Base-by-base conservation (phyloP, 2,329 filamentous ascomycete species). In the Ophiostoma novo-ulmi region DNA sequence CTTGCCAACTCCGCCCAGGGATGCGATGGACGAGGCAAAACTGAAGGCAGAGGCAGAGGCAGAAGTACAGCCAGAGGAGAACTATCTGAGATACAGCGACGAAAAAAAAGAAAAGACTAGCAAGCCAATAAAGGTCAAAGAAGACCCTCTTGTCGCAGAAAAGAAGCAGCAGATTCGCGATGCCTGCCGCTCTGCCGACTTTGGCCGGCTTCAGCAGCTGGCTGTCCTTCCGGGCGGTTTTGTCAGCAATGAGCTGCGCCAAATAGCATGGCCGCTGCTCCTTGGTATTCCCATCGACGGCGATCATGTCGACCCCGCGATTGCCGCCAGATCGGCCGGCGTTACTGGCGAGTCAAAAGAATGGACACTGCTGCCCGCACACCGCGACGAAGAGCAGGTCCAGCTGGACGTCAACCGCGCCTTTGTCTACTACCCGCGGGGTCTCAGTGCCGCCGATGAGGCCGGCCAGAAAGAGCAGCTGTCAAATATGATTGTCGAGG, bases 341-440 rank as follows among this genome's bases (percentile, higher is more conserved):
- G 20, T 39, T 52, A 72, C 73, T 68, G 69, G 73, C 71, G 73
- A 5, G 6, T 20, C 41, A 31, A 20, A 73, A 41, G 73, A 79
- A 66, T 92, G 90, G 90, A 81, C 82, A 73, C 77, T 83, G n/a
- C 81, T 97, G 58, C 87, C 90, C 39, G 84, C 80, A n/a, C 95
- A 99, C 80, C 82, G 82, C 44, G 95, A 99, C 76, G 95, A 99
- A 79, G 89, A 91, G 68, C 95, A 99, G 80, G 93, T 99, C 55
- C 86, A 89, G 77, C 85, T 98, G 67, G 95, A 99, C 78, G 95
- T 99, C 70, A 88, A 97, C 80, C 87, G 95, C 70, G 94, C 95
- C n/a, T 99, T 99, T 80, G 91, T 98, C 72, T 96, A 97, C 81
- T 99, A 99, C 79, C 95, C 95, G 14, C 85, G 87, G 73, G 87